phyloP scores from a whole-genome alignment of 306 rosid genomes.

The Rosa lucieae region DNA sequence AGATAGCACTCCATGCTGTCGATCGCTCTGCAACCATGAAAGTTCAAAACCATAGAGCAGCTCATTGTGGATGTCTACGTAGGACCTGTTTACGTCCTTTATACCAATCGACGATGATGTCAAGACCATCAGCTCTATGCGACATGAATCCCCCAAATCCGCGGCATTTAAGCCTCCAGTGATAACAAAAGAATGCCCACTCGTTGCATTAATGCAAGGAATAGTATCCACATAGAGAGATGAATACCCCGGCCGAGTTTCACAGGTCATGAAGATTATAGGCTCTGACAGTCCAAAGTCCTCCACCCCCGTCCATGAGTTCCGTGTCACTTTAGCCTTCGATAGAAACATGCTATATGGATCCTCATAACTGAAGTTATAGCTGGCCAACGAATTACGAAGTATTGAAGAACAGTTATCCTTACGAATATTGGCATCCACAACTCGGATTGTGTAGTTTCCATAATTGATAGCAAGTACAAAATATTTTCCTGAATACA shows the following conservation, averaged over 20 bases:
- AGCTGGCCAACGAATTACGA: background rate
- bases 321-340: no score
- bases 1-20: no score
- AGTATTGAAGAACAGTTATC: conserved; percentile 7
- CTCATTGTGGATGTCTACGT: no score
- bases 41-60: no score
- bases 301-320: no score
- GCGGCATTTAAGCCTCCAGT: background rate
- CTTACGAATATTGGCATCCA: background rate
- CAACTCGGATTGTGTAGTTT: conserved; percentile 29
- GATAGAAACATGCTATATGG: background rate
- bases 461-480: background rate
- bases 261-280: background rate
- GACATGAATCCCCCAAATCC: background rate
- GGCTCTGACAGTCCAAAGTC: background rate
- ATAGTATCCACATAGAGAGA: background rate
- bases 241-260: background rate
- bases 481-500: background rate
- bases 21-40: no score
- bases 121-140: background rate
- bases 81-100: no score
- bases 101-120: no score
- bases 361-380: background rate
- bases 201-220: background rate
- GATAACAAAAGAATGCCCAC: background rate